Evolutionary conservation across 495 filamentous ascomycete genomes (phyloP), one percentile per base, ranked within the genome.

Genomic region (Penicillium dipodomyicola): DNA sequence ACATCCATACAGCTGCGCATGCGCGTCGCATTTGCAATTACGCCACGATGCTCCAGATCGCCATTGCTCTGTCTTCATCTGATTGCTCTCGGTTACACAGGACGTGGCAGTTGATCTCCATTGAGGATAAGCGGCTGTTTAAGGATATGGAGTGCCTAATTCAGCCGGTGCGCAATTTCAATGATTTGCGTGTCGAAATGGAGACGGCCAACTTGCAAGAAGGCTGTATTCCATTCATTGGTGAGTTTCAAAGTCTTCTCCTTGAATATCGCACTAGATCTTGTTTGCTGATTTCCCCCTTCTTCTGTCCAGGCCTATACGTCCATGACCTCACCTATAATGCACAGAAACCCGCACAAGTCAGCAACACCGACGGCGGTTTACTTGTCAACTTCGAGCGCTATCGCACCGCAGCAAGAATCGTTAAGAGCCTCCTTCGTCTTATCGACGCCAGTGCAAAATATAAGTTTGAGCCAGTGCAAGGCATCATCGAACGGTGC

Each of bases 291-390:
- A 47, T 37, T 37, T 37, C 7, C 33, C 14, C 12, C 23, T 47
- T 47, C 7, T 47, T 29, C 3, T 47, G 29, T 27, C 19, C 52
- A 85, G 84, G 86, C 22, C 81, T 91, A 45, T 98, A 97, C 70
- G 93, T 92, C 5, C 92, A 96, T 64, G 95, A 99, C 63, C 80
- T 99, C n/a, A 90, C 96, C 33, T 95, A 92, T 72, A 99, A 97
- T 68, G 84, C 90, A 0, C 91, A 97, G 70, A 88, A 95, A 63
- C 92, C 93, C 15, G 77, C 87, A 65, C 54, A 88, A 75, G 63
- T 84, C 58, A 78, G 82, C 51, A 82, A 82, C 14, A 81, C 80
- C 15, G 62, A 68, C 20, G 76, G 77, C 23, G 88, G 91, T 59
- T 83, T 89, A 27, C 74, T 99, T 48, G 84, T 97, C 57, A 99